Conservation (phyloP, 495 filamentous ascomycete species). For the Hypomontagnella monticulosa region DNA sequence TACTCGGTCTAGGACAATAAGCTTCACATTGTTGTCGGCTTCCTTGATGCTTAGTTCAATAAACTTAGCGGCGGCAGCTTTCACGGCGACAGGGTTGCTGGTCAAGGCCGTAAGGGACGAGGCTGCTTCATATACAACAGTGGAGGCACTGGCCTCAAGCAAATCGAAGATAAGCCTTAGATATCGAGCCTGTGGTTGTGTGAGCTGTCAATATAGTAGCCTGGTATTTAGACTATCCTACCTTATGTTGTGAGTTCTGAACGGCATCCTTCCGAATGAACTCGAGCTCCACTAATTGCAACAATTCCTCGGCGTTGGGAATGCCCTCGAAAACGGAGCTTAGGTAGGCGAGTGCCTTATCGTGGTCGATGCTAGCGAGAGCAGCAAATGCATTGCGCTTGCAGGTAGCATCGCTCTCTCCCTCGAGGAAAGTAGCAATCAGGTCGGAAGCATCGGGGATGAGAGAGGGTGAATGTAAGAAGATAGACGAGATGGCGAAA, state of each 20-base stretch:
- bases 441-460: slow-evolving; percentile 97
- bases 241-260: slow-evolving; percentile 93
- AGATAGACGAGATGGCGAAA: slow-evolving; percentile 92
- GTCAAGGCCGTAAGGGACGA: slow-evolving; percentile 95
- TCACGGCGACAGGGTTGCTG: slow-evolving; percentile 96
- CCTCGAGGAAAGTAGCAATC: slow-evolving; percentile 87
- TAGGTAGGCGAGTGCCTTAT: slow-evolving; percentile 90
- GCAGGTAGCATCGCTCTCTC: slow-evolving; percentile 94
- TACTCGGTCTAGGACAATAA: slow-evolving; percentile 95
- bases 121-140: slow-evolving; percentile 98
- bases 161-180: slow-evolving; percentile 96
- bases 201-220: slow-evolving; percentile 48
- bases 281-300: slow-evolving; percentile 93
- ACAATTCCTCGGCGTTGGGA: slow-evolving; percentile 90
- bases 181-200: slow-evolving; percentile 74
- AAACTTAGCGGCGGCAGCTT: slow-evolving; percentile 94
- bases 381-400: slow-evolving; percentile 98
- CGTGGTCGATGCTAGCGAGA: slow-evolving; percentile 88
- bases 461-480: slow-evolving; percentile 86
- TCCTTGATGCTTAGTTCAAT: slow-evolving; percentile 97
- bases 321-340: slow-evolving; percentile 93
- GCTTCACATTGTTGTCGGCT: slow-evolving; percentile 98
- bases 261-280: slow-evolving; percentile 99
- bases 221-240: slow-evolving; percentile 41
- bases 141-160: slow-evolving; percentile 89